Percentiles rank a stretch among this genome's conserved stretches.
Evolutionary conservation across 371 early-diverging fungal genomes (phyloP).

Genomic region (Syncephalastrum contaminatum): DNA sequence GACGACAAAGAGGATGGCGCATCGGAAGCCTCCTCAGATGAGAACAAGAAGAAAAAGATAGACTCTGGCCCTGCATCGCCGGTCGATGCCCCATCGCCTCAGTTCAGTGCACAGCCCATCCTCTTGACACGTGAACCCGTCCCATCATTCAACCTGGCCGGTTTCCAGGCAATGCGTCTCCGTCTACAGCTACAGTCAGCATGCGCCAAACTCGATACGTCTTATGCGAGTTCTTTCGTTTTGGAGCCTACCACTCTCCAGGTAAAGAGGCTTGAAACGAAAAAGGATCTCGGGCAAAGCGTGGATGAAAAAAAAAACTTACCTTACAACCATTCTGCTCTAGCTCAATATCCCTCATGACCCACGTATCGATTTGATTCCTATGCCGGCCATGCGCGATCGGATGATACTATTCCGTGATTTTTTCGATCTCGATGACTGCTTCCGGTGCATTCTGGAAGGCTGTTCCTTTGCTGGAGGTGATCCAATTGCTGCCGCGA

Average conservation of each 20-base stretch:
- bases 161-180: constrained; percentile 40
- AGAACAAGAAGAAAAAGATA: constrained; percentile 1
- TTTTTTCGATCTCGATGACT: constrained; percentile 52
- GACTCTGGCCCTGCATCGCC: too few species aligned
- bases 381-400: constrained; percentile 55
- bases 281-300: not conserved
- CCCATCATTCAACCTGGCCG: constrained; percentile 32
- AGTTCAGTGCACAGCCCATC: constrained; percentile 13
- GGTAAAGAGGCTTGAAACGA: constrained; percentile 18
- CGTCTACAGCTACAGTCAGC: constrained; percentile 35
- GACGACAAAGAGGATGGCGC: too few species aligned
- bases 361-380: constrained; percentile 57
- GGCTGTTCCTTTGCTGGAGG: constrained; percentile 47
- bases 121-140: constrained; percentile 18
- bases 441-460: constrained; percentile 46
- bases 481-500: constrained; percentile 53
- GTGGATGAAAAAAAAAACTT: constrained; percentile 5
- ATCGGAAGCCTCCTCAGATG: not conserved
- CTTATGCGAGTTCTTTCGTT: constrained; percentile 22
- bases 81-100: not conserved
- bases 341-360: constrained; percentile 55
- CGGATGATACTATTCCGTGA: constrained; percentile 59
- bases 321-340: not conserved
- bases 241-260: constrained; percentile 40
- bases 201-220: constrained; percentile 18